Base-by-base conservation (phyloP, 2,329 filamentous ascomycete genomes). In the Fusarium virguliforme region DNA sequence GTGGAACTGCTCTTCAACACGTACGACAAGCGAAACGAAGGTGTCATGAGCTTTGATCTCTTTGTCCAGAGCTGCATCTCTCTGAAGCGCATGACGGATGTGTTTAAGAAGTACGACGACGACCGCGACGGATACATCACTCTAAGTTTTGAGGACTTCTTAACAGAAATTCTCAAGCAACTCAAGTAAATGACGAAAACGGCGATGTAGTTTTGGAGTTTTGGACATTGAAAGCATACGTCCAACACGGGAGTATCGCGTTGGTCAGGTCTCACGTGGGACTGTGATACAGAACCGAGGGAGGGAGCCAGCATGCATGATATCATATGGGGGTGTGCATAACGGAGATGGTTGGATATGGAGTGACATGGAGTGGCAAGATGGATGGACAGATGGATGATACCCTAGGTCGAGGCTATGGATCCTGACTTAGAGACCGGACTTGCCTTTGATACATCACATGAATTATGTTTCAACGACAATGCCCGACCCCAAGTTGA, bases 51-150 rank as follows among this genome's bases (percentile, higher is more conserved):
- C 82, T 99, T 99, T 78, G 96, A 99, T 83, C 83, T 99, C 57
- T 99, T 99, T 78, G 96, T 99, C 67, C 96, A 99, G 86, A 94
- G 94, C 58, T 98, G 96, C 81, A 98, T 99, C 79, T 94, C 91
- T 75, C 86, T 99, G 77, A 98, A 98, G 88, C 89, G 96, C 75
- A 98, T 99, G 95, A 99, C 96, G 66, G 96, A 99, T 81, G 94
- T 97, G 30, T 99, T 99, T 81, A 99, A 99, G 87, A 95, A 95
- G 83, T 99, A 98, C 81, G 96, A 99, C 75, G 93, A 97, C 77
- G 96, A 99, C 81, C 89, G 96, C 43, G 96, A 98, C 82, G 96
- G 96, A 2, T 98, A 95, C 80, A 93, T 95, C 74, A 95, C 92
- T 4, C 82, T 95, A 60, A 93, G 91, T 79, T 95, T 95, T 76